Conservation (phyloP, 805 yeast genomes). For the Metschnikowia anglica region DNA sequence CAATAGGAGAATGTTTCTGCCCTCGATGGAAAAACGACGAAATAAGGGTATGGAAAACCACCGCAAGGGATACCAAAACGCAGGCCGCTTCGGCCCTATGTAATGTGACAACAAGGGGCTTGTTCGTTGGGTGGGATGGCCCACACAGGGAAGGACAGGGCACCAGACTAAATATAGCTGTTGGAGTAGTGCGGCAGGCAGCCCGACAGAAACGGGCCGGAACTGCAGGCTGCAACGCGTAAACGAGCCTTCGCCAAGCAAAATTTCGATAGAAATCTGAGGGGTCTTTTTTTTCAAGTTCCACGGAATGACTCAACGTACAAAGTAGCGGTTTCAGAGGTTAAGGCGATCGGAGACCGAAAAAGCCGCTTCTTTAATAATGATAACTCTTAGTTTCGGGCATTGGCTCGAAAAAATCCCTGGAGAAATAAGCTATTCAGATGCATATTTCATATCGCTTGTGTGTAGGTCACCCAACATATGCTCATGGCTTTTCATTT, state of each 20-base stretch:
- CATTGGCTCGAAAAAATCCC: background rate
- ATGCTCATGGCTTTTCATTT: no score
- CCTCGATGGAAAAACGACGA: no score
- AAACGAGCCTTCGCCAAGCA: background rate
- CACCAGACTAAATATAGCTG: background rate
- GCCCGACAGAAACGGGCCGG: background rate
- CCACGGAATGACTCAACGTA: no score
- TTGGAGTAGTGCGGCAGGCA: background rate
- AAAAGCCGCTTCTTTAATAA: background rate
- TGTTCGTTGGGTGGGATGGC: background rate
- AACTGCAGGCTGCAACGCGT: background rate
- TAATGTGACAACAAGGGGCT: conserved; percentile 4
- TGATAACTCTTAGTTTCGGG: background rate
- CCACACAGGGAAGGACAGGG: conserved; percentile 1
- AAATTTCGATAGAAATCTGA: no score
- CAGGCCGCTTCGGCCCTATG: background rate
- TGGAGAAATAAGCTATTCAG: background rate
- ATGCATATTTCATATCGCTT: background rate
- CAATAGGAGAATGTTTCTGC: no score
- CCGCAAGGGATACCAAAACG: no score
- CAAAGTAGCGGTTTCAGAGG: no score
- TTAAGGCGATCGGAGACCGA: no score
- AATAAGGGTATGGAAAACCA: no score
- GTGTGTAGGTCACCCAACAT: background rate
- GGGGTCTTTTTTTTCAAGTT: no score